Evolutionary conservation across 768 basidiomycete species (phyloP), one percentile per base, ranked within the genome.

Genomic region (Auriscalpium orientale): DNA sequence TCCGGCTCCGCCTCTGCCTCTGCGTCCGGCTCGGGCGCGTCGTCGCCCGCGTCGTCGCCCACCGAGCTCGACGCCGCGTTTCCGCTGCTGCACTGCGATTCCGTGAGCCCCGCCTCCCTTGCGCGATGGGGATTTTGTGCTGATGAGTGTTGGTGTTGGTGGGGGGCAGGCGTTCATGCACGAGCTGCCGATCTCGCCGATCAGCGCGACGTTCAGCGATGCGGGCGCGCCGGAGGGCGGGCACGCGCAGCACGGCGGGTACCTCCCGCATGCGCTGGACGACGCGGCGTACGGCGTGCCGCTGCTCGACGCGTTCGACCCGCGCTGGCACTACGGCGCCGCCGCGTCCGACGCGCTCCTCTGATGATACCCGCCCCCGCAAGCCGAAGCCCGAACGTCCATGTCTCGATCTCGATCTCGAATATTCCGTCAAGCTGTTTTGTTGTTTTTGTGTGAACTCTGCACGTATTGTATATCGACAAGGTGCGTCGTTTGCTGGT

Each of bases 141-240:
- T n/a, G n/a, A n/a, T n/a, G n/a, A n/a, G n/a, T n/a, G n/a, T n/a
- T n/a, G n/a, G n/a, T n/a, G n/a, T n/a, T n/a, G n/a, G n/a, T n/a
- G n/a, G n/a, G n/a, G n/a, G n/a, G n/a, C n/a, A n/a, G n/a, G 48
- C 56, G 6, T 60, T 55, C 37, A 54, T 60, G 20, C 59, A 57
- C 43, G 61, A 62, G n/a, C 54, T 62, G n/a, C 61, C 61, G 21
- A 62, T 62, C 54, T 62, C 61, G n/a, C 61, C 61, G n/a, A 51
- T 62, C 51, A 62, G 61, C 37, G 59, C 59, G 44, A 60, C 55
- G 22, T 62, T 60, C 51, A 57, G 61, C 43, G 61, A 62, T 28
- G 51, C 44, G 16, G 57, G 28, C 4, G 28, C 28, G 28, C 28
- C 28, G 28, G 28, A 28, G 28, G n/a, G n/a, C n/a, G n/a, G n/a